A percentile compares a stretch with the other conserved stretches of the same genome.
phyloP scores from a whole-genome alignment of 345 rosid genomes.

The Acer saccharum region DNA sequence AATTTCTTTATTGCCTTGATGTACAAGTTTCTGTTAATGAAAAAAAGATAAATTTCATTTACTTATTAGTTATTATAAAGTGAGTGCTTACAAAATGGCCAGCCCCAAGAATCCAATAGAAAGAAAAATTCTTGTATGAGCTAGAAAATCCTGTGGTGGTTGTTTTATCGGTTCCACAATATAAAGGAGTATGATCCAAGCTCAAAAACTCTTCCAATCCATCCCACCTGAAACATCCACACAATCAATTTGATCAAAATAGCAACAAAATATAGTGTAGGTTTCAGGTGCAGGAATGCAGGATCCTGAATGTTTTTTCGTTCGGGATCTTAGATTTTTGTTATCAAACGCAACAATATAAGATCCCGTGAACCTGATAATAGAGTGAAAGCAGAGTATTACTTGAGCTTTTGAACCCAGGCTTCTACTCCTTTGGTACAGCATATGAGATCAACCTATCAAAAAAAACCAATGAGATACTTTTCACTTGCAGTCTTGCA shows the following conservation, averaged over 20 bases:
- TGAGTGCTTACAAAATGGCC: constrained; percentile 41
- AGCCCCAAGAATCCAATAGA: constrained; percentile 47
- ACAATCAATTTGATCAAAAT: neutral
- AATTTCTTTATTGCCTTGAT: too few relatives aligned
- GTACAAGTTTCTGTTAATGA: too few relatives aligned
- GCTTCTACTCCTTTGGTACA: constrained; percentile 51
- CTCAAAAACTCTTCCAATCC: constrained; percentile 27
- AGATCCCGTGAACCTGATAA: too few relatives aligned
- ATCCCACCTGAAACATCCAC: constrained; percentile 34
- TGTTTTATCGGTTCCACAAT: constrained; percentile 25
- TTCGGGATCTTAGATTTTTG: too few relatives aligned
- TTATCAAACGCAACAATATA: too few relatives aligned
- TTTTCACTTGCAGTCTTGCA: neutral
- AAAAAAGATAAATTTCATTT: neutral
- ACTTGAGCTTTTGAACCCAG: constrained; percentile 47
- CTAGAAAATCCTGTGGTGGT: constrained; percentile 33
- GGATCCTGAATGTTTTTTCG: too few relatives aligned
- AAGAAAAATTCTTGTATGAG: constrained; percentile 35
- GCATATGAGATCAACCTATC: constrained; percentile 45
- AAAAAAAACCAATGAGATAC: neutral
- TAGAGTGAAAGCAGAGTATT: neutral
- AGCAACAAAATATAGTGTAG: neutral
- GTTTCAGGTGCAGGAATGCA: too few relatives aligned
- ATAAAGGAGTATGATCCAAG: constrained; percentile 30
- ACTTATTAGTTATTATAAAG: neutral